Evolutionary conservation across 108 stramenopile genomes (phyloP).

Genomic region (Cyclostephanos invisitatus): DNA sequence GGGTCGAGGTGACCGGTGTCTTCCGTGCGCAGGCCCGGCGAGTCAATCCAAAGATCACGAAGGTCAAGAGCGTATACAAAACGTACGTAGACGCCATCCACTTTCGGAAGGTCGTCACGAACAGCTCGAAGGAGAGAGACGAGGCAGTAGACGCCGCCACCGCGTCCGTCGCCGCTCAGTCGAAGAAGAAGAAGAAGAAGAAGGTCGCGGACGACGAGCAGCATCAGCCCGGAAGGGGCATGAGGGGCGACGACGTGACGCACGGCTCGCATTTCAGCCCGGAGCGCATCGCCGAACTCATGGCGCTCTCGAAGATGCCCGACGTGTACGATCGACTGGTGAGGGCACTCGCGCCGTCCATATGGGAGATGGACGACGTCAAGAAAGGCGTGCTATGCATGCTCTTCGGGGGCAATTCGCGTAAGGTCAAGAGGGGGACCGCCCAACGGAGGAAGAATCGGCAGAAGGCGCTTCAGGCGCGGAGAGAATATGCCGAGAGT

Average conservation of each 20-base stretch:
- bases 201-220: constrained; percentile 27
- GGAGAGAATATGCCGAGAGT: constrained; percentile 21
- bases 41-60: constrained; percentile 87
- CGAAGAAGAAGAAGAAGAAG: constrained; percentile 26
- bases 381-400: constrained; percentile 98
- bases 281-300: constrained; percentile 73
- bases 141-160: constrained; percentile 19
- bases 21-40: constrained; percentile 93
- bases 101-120: constrained; percentile 73
- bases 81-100: constrained; percentile 99
- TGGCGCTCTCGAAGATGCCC: constrained; percentile 62
- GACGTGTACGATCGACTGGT: constrained; percentile 90
- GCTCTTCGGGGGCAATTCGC: constrained; percentile 95
- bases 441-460: constrained; percentile 44
- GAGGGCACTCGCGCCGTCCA: constrained; percentile 92
- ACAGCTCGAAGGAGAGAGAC: constrained; percentile 16
- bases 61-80: constrained; percentile 91
- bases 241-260: constrained; percentile 39
- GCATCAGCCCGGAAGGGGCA: constrained; percentile 22
- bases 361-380: constrained; percentile 99
- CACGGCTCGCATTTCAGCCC: constrained; percentile 50
- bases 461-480: constrained; percentile 33
- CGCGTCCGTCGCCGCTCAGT: constrained; percentile 27
- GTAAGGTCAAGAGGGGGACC: constrained; percentile 51
- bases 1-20: constrained; percentile 96